Base-by-base conservation (phyloP, 306 rosid species). In the Medicago lupulina region DNA sequence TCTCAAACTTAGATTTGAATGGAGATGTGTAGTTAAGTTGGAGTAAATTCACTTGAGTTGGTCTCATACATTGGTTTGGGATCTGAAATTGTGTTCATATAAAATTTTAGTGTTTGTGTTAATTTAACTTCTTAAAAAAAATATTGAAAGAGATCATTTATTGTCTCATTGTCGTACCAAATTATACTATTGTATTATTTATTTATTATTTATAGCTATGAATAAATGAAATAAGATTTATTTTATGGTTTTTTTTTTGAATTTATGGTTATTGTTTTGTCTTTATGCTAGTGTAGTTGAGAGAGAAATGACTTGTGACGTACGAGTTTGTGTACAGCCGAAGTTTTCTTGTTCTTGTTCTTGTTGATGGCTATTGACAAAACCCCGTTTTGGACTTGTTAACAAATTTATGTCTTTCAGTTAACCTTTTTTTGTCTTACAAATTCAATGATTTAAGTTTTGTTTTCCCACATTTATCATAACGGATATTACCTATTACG, bases 321-420 rank as follows among this genome's bases (percentile, higher is more conserved):
- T 70, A 67, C 44, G 8, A 55, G 77, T 31, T 78, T 51, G 77
- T 51, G 81, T 78, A 11, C 70, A 75, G 31, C 18, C 58, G 17
- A 64, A 39, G 67, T 63, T 63, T 70, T 60, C 70, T 70, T 67
- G 38, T 67, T 67, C 40, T 64, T 39, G 75, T 70, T 66, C 15
- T 43, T 67, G 55, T 67, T 21, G 76, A 81, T 81, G 71, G 80
- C 77, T 68, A 81, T 72, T 66, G 88, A 81, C 87, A 76, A 34
- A 34, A 39, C 70, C 78, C 86, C 82, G 77, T 65, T 83, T 83
- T 81, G 79, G 87, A 84, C 72, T 81, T 81, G 81, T 59, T 63
- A 34, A 41, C 70, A 31, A 67, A 21, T 58, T 55, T 55, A 55
- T 55, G 61, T 55, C 61, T 55, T 55, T 18, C 13, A 55, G 61